Evolutionary conservation across 106 monocot genomes (phyloP).

Genomic region (Chionographis japonica): DNA sequence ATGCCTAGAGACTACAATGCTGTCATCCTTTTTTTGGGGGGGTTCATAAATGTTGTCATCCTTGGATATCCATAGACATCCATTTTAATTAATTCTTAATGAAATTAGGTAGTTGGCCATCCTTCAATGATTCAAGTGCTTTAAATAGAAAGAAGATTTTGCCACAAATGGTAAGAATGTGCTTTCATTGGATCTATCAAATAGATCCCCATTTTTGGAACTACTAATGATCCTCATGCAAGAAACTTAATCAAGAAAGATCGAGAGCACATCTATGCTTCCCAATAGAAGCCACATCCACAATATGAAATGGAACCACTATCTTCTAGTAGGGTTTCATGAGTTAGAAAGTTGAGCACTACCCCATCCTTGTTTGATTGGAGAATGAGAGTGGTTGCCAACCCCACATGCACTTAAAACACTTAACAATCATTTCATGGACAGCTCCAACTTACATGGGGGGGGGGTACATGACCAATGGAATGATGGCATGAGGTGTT

Average conservation of each 20-base stretch:
- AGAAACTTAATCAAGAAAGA: neutral
- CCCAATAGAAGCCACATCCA: slow-evolving; percentile 5
- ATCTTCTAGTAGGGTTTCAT: neutral
- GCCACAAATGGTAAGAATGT: slow-evolving; percentile 1
- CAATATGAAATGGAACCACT: neutral
- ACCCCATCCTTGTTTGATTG: slow-evolving; percentile 16
- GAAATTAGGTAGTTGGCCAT: neutral
- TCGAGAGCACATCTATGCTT: neutral
- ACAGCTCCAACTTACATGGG: neutral
- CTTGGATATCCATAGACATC: too few species aligned
- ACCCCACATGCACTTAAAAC: slow-evolving; percentile 13
- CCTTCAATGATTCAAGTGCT: neutral
- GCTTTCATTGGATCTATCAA: slow-evolving; percentile 5
- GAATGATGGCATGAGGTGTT: slow-evolving; percentile 6
- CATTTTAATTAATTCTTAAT: too few species aligned
- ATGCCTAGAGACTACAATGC: too few species aligned
- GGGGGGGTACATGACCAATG: neutral
- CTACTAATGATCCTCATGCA: neutral
- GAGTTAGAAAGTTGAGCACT: slow-evolving; percentile 2
- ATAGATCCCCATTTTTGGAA: neutral
- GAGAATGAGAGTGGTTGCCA: slow-evolving; percentile 24
- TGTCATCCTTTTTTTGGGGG: too few species aligned
- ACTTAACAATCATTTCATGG: slow-evolving; percentile 14
- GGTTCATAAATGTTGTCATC: too few species aligned
- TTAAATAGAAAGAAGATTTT: neutral